These are phyloP conservation scores for Trifolium fragiferum DNA, from an alignment of 306 rosid genomes.

Conservation along the genomic window DNA sequence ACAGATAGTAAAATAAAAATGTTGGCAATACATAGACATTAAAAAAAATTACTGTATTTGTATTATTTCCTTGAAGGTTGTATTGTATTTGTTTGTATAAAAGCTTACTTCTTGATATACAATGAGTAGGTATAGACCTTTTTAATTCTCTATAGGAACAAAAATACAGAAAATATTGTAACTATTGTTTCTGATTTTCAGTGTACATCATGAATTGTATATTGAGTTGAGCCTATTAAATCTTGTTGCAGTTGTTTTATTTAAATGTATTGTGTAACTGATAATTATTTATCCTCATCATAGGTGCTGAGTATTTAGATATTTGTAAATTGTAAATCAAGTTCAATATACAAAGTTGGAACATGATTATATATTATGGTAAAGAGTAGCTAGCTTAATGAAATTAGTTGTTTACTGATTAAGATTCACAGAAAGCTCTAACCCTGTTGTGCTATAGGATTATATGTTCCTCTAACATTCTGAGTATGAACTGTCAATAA, in stretches of 20 bases:
- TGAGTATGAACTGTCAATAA: neutral
- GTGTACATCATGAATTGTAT: constrained; percentile 17
- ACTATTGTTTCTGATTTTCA: constrained; percentile 31
- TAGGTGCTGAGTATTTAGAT: neutral
- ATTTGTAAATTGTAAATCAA: neutral
- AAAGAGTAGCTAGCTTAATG: neutral
- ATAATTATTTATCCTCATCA: neutral
- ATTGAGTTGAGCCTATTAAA: neutral
- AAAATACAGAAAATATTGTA: neutral
- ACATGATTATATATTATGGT: neutral
- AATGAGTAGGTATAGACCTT: neutral
- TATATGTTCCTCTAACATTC: neutral
- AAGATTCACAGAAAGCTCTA: neutral
- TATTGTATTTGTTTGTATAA: constrained; percentile 26
- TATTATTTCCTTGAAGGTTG: constrained; percentile 24
- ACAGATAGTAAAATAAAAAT: constrained; percentile 9
- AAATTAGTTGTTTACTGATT: neutral
- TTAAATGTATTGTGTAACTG: neutral
- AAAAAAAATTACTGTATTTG: constrained; percentile 3
- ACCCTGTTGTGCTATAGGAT: neutral
- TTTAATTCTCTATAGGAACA: constrained; percentile 16
- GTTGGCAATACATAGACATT: constrained; percentile 25
- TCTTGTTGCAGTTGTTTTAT: neutral
- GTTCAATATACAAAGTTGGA: neutral
- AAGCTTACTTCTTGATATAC: neutral